Evolutionary conservation across 768 basidiomycete species (phyloP), one percentile per base, ranked within the genome.

Genomic region (Artomyces pyxidatus): DNA sequence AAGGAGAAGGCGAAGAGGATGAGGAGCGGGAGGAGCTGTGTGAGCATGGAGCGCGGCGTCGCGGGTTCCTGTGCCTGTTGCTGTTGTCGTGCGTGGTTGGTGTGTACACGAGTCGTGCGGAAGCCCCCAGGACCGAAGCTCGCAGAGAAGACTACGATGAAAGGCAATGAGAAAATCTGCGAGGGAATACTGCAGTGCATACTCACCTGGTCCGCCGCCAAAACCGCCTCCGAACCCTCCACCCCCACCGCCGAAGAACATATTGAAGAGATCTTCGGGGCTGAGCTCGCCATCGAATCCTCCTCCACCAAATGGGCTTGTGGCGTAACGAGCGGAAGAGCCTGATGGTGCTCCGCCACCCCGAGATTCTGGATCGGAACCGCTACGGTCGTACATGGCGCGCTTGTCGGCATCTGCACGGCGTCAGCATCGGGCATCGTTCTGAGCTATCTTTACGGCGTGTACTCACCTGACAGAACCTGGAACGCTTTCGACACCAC

Each of bases 401-500:
- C 94, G 83, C 63, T 95, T 92, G 69, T 94, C 85, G 28, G 88
- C 70, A 66, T 98, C 94, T 79, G 55, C 45, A 26, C 45, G 47
- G 29, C 19, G 17, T 8, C 32, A 2, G 22, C 35, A 26, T n/a
- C n/a, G n/a, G n/a, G n/a, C n/a, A n/a, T n/a, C n/a, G n/a, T n/a
- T n/a, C n/a, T n/a, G n/a, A n/a, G n/a, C n/a, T n/a, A 66, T 98
- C 94, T 79, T 54, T 44, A 26, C 45, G 47, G 29, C 19, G 17
- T 8, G 27, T 1, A 26, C 35, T 22, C 54, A 81, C 86, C 86
- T 63, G 91, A 94, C 29, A 98, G 71, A 8, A 97, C 84, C 63
- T 95, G 92, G 68, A 97, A 98, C 9, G 94, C 93, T 68, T 96
- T 97, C 4, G 92, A 95, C 25, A 98, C 91, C 85, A 94, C 95